Evolutionary conservation across 345 rosid genomes (phyloP), one percentile per base, ranked within the genome.

Genomic region (Rhodomyrtus tomentosa): DNA sequence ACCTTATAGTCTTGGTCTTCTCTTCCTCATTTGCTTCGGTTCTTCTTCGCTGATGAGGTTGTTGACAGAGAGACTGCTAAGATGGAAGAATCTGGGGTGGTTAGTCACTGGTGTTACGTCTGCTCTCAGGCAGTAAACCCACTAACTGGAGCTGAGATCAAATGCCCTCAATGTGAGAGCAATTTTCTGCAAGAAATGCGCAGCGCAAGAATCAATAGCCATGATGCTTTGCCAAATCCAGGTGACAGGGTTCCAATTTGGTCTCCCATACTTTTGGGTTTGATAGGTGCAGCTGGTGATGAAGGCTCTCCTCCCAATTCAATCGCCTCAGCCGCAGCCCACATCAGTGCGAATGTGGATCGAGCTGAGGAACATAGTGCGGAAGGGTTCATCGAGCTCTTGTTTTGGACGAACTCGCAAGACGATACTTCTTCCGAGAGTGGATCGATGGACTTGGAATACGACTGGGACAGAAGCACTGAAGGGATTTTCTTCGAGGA

Each of bases 91-190:
- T 82, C 91, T 83, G 88, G 82, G 89, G 86, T 86, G 21, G 84
- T 88, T 73, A 89, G 85, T 24, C 92, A 87, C 50, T 96, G 99
- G 93, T 95, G 97, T 87, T 88, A 95, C 91, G 80, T 90, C 86
- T 95, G 94, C 82, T 88, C 89, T 53, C 92, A 81, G 49, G 81
- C 85, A 80, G 95, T 96, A 86, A 88, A 80, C 79, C 95, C 93
- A 18, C 50, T 82, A 5, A 80, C 80, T 51, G 95, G 86, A 82
- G 89, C 53, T 42, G 91, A 88, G 22, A 76, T 88, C 83, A 88
- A 87, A 85, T 96, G 95, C 88, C 92, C 93, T 14, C 85, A 88
- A 22, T 92, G 98, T n/a, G 90, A 88, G 20, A 81, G 88, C 82
- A 93, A 94, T 32, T 94, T 92, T 38, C 86, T 96, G 56, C 97